Percentiles rank a stretch among this genome's conserved stretches.
phyloP scores from a whole-genome alignment of 495 filamentous ascomycete genomes.

The Aspergillus campestris region DNA sequence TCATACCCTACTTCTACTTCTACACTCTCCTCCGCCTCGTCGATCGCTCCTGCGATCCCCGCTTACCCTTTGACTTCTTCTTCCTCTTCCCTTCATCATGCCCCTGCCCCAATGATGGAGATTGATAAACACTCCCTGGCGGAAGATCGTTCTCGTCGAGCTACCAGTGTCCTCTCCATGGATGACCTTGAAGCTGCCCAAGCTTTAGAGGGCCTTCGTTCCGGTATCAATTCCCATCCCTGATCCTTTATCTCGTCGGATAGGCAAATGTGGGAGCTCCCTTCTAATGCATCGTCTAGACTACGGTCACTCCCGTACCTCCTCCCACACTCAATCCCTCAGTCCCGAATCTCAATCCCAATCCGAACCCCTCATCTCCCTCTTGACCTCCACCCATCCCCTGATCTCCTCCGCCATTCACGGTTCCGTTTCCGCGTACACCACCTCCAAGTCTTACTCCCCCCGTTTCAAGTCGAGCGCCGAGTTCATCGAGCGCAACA shows the following conservation, averaged over 20 bases:
- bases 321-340: constrained; percentile 16
- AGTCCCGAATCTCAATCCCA: constrained; percentile 19
- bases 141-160: constrained; percentile 38
- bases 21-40: constrained; percentile 3
- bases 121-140: constrained; percentile 21
- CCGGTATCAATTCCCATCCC: constrained; percentile 48
- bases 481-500: constrained; percentile 76
- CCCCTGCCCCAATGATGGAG: constrained; percentile 33
- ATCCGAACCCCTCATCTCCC: constrained; percentile 66
- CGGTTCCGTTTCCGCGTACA: constrained; percentile 72
- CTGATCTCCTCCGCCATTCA: constrained; percentile 72
- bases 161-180: constrained; percentile 51
- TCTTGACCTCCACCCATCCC: constrained; percentile 73
- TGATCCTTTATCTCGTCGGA: too few relatives aligned
- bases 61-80: constrained; percentile 1
- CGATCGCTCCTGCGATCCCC: neutral
- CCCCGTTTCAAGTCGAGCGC: constrained; percentile 75
- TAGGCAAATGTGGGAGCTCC: too few relatives aligned
- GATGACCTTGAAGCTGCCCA: constrained; percentile 88
- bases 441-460: constrained; percentile 75
- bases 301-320: constrained; percentile 23
- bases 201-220: constrained; percentile 73
- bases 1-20: constrained; percentile 6
- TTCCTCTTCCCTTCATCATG: constrained; percentile 21
- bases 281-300: constrained; percentile 9